Conservation (phyloP, 306 rosid species). For the Benincasa hispida region DNA sequence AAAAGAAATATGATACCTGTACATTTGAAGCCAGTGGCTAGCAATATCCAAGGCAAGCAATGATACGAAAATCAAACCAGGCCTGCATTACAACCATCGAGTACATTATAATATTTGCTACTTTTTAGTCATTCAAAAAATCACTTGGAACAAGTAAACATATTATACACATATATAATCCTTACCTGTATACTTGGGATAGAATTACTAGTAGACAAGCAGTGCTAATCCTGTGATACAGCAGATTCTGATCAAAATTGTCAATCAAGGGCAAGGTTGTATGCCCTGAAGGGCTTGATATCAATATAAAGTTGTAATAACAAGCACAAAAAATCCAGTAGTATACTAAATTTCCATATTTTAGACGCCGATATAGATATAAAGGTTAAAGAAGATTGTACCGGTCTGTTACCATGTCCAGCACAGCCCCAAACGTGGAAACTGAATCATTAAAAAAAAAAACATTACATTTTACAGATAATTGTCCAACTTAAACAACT, state of each 20-base stretch:
- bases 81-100: slow-evolving; percentile 45
- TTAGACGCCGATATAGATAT: not conserved
- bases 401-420: slow-evolving; percentile 99
- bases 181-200: slow-evolving; percentile 81
- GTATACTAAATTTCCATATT: not conserved
- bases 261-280: slow-evolving; percentile 6
- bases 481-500: not conserved
- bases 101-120: slow-evolving; percentile 18
- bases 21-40: slow-evolving; percentile 99
- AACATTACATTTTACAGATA: slow-evolving; percentile 5
- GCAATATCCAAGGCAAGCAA: slow-evolving; percentile 87
- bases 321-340: not conserved
- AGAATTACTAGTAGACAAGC: slow-evolving; percentile 89
- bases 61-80: slow-evolving; percentile 70
- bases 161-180: not conserved
- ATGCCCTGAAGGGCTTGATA: not conserved
- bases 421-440: slow-evolving; percentile 96
- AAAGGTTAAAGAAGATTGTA: slow-evolving; percentile 8
- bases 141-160: not conserved
- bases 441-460: slow-evolving; percentile 38
- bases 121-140: not conserved
- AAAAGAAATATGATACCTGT: slow-evolving; percentile 42
- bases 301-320: not conserved
- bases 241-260: slow-evolving; percentile 20
- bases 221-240: slow-evolving; percentile 77